phyloP scores from a whole-genome alignment of 192 early-diverging fungal genomes.

The Coemansia sp. region DNA sequence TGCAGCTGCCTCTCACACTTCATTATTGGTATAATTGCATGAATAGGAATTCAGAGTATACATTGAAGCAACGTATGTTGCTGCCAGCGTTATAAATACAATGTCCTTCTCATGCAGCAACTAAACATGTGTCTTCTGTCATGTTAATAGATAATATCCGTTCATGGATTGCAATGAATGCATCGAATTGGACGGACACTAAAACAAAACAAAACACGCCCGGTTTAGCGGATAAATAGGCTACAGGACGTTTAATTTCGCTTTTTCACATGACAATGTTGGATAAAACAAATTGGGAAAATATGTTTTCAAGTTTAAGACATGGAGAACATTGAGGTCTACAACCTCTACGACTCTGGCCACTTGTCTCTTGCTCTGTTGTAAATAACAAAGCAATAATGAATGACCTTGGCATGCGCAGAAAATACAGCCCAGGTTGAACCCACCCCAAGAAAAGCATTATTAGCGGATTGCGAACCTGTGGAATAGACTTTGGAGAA shows the following conservation, averaged over 20 bases:
- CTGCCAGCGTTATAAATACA: background rate
- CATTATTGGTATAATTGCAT: constrained; percentile 6
- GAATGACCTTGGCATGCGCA: background rate
- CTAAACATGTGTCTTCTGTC: background rate
- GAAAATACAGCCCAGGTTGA: background rate
- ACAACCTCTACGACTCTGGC: background rate
- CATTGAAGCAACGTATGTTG: constrained; percentile 6
- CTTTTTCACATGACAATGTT: constrained; percentile 9
- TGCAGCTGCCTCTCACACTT: background rate
- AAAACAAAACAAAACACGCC: background rate
- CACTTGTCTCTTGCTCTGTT: background rate
- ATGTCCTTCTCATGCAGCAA: background rate
- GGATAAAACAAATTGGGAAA: background rate
- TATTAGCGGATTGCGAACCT: background rate
- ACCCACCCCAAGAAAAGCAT: background rate
- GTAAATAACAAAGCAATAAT: background rate
- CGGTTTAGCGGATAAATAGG: background rate
- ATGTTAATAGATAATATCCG: constrained; percentile 9
- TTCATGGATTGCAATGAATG: background rate
- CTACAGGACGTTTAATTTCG: background rate
- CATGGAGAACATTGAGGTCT: background rate
- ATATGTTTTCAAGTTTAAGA: constrained; percentile 13
- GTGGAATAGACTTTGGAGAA: background rate
- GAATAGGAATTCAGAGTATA: constrained; percentile 2
- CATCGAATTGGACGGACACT: background rate